Base-by-base conservation (phyloP, 192 early-diverging fungal genomes). In the Mortierella antarctica region DNA sequence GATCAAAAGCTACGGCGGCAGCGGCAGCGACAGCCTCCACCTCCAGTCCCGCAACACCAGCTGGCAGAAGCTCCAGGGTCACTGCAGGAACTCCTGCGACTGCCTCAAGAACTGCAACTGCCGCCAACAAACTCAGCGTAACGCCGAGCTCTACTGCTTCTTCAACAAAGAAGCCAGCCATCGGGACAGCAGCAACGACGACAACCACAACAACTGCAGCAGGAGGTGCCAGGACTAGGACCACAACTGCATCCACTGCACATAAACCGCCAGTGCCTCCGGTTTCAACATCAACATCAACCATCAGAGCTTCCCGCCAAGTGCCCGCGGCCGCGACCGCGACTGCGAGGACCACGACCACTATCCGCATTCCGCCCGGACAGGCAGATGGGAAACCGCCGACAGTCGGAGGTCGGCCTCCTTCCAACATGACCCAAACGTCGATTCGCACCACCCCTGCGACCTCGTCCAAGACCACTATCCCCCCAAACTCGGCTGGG, bases 371-470 rank as follows among this genome's bases (percentile, higher is more conserved):
- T 10, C 31, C 67, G 31, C 74, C 74, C 1, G 47, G n/a, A 4
- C 9, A 66, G 6, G 4, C 65, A 18, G 73, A 66, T 11, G 54
- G 61, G 9, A 69, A 76, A 56, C 74, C 74, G 5, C 74, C 74
- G 6, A 47, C 74, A 46, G 73, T 74, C 6, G 74, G 60, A 21
- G 74, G 74, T 6, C 66, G 66, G 39, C 39, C 74, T 10, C 70
- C 77, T 13, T 7, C 58, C 31, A 80, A 72, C 42, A 80, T 80
- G 77, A 72, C 77, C 4, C n/a, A 15, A n/a, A 80, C 77, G n/a
- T 63, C 77, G 11, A 68, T 80, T 48, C 77, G 77, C 14, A 57
- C 31, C 31, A 31, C 55, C 1, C 48, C 71, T 44, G 53, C 51
- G 8, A 42, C 42, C 46, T 44, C 54, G 49, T 39, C 63, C 31